A percentile compares a stretch with the other conserved stretches of the same genome.
Conservation (phyloP, 164 flowering plant species). For the Magnolia sinica region DNA sequence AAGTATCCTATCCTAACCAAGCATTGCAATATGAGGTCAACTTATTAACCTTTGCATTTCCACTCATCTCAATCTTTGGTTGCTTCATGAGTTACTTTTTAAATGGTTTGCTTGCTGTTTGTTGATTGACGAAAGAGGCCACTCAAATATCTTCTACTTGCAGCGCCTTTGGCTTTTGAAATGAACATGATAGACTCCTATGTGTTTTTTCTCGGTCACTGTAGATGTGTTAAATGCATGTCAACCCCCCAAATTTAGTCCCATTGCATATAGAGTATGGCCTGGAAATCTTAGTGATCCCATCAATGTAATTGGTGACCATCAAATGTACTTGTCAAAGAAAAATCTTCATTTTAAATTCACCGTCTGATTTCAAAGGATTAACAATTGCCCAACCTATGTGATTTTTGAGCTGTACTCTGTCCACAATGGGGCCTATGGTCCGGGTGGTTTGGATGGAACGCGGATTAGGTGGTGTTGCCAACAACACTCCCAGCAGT, state of each 20-base stretch:
- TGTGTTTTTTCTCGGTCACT: no score
- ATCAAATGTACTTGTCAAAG: no score
- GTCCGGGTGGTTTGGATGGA: no score
- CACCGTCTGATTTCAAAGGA: neutral
- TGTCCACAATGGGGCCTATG: no score
- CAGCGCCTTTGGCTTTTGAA: neutral
- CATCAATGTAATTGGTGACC: neutral
- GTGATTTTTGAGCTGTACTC: neutral
- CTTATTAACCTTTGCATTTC: neutral
- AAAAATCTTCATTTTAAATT: neutral
- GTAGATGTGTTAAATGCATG: neutral
- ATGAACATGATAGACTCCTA: neutral
- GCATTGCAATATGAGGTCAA: neutral
- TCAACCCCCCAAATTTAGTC: neutral
- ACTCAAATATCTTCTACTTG: neutral
- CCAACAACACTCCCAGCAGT: no score
- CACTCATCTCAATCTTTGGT: no score
- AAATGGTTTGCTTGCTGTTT: neutral
- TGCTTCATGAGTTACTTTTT: no score
- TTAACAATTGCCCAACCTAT: neutral
- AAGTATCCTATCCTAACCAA: constrained; percentile 44
- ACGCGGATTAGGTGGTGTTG: no score
- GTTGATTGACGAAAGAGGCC: neutral
- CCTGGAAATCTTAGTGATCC: neutral
- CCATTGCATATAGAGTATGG: neutral